Conservation (phyloP, 148 eudicot species). For the Persicaria maculosa region DNA sequence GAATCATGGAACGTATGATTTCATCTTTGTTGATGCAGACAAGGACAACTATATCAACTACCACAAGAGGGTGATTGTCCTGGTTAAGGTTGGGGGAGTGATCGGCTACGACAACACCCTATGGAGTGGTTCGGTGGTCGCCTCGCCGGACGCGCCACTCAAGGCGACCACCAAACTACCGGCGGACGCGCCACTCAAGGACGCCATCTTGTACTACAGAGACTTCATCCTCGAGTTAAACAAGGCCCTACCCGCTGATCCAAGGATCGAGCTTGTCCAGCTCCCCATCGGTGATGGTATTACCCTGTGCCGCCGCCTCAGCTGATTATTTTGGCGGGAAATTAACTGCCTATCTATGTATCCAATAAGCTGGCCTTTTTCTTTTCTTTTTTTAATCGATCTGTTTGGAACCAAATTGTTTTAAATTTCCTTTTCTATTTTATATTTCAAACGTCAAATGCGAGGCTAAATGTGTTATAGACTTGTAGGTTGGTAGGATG, state of each 20-base stretch:
- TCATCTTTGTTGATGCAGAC: conserved; percentile 31
- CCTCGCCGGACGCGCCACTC: conserved; percentile 15
- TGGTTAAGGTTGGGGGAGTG: conserved; percentile 28
- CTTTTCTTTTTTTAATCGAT: not conserved
- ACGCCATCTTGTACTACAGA: not conserved
- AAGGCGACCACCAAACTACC: no score
- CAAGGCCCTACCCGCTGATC: conserved; percentile 18
- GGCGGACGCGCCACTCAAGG: no score
- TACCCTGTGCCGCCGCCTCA: conserved; percentile 31
- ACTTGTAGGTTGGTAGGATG: no score
- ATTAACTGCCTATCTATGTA: not conserved
- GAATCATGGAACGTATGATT: conserved; percentile 24
- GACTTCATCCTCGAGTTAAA: conserved; percentile 17
- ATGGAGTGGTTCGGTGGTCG: conserved; percentile 27
- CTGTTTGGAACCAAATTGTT: no score
- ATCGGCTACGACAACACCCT: conserved; percentile 35
- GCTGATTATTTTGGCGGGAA: conserved; percentile 1
- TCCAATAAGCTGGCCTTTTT: not conserved
- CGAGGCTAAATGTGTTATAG: no score
- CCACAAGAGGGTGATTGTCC: conserved; percentile 23
- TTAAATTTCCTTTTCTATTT: no score
- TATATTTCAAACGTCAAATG: no score
- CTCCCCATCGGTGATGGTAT: conserved; percentile 32
- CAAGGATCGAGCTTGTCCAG: conserved; percentile 22
- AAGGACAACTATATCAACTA: conserved; percentile 28